phyloP scores from a whole-genome alignment of 148 eudicot species.

The Chenopodium album region DNA sequence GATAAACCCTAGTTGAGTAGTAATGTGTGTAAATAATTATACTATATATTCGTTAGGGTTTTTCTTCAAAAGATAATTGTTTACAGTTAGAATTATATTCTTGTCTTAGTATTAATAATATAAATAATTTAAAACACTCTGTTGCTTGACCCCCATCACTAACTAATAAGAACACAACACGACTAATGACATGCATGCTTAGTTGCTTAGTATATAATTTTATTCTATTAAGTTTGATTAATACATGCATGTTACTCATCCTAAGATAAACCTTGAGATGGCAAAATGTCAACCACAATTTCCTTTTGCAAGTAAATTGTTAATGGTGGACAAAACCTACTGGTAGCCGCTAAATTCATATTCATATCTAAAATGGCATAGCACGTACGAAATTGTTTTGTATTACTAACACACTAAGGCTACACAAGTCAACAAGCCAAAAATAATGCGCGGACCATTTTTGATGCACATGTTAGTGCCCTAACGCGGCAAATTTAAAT shows the following conservation, averaged over 20 bases:
- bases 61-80: no score
- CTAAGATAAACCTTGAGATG: background rate
- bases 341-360: constrained; percentile 2
- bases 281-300: background rate
- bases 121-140: no score
- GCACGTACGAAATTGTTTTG: background rate
- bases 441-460: background rate
- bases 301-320: background rate
- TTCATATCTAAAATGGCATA: background rate
- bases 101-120: no score
- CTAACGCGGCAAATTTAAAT: no score
- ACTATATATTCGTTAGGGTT: no score
- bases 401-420: background rate
- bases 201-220: no score
- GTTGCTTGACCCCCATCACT: no score
- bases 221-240: background rate
- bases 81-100: no score
- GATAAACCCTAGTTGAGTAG: no score
- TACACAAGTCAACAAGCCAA: background rate
- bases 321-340: constrained; percentile 10
- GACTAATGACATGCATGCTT: no score
- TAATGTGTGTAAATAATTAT: no score
- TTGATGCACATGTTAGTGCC: background rate
- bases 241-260: background rate
- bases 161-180: no score